Percentiles rank a stretch among this genome's conserved stretches.
phyloP scores from a whole-genome alignment of 805 yeast genomes.

The Debaryomyces tyrocola region DNA sequence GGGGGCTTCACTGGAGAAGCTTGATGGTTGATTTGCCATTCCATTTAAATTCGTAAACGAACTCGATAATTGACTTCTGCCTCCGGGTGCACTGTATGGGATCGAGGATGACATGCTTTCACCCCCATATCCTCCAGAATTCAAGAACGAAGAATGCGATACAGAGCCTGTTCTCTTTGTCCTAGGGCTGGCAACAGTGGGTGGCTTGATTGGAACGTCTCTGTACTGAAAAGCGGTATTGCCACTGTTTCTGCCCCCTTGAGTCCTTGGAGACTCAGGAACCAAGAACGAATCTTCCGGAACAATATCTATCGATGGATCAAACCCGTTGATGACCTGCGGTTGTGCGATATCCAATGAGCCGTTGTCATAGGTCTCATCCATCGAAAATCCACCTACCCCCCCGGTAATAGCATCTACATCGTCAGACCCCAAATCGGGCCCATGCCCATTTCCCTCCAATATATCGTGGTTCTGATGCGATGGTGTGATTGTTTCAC shows the following conservation, averaged over 20 bases:
- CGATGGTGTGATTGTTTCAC: not conserved
- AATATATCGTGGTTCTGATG: not conserved
- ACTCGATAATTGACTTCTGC: slow-evolving; percentile 27
- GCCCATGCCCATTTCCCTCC: not conserved
- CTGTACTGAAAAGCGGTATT: slow-evolving; percentile 15
- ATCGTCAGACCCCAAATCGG: not conserved
- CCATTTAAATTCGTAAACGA: not conserved
- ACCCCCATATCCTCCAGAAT: slow-evolving; percentile 30
- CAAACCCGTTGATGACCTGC: slow-evolving; percentile 8
- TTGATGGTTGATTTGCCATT: no score
- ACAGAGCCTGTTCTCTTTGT: slow-evolving; percentile 38
- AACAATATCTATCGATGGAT: slow-evolving; percentile 4
- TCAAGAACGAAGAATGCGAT: slow-evolving; percentile 38
- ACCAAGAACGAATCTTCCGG: not conserved
- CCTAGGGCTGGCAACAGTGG: slow-evolving; percentile 39
- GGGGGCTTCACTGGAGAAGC: not conserved
- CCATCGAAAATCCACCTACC: not conserved
- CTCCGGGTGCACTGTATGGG: slow-evolving; percentile 75
- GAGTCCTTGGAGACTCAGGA: slow-evolving; percentile 6
- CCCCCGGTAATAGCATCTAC: not conserved
- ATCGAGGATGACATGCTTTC: slow-evolving; percentile 57
- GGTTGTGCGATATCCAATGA: not conserved
- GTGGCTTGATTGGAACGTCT: slow-evolving; percentile 20
- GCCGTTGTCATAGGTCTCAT: not conserved
- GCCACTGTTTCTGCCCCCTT: slow-evolving; percentile 3